phyloP scores from a whole-genome alignment of 345 rosid genomes.

The Eutrema yunnanense region DNA sequence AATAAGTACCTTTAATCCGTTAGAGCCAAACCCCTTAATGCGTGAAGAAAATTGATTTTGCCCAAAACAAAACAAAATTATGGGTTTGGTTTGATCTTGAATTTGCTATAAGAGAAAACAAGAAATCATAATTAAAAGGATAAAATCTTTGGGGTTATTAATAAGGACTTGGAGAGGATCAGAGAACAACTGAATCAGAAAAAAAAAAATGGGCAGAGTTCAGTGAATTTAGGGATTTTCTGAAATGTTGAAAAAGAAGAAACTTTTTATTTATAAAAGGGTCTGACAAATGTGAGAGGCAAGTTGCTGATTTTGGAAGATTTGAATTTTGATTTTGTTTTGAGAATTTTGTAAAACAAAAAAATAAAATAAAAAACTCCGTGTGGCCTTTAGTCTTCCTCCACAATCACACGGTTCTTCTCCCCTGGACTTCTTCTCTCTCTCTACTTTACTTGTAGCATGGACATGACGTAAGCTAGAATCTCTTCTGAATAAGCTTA shows the following conservation, averaged over 20 bases:
- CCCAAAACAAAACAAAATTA: neutral
- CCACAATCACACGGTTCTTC: constrained; percentile 31
- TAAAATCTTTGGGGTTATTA: constrained; percentile 2
- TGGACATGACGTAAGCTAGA: constrained; percentile 19
- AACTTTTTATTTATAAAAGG: neutral
- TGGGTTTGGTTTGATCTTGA: neutral
- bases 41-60: neutral
- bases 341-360: neutral
- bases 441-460: neutral
- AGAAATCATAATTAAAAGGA: neutral
- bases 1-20: neutral
- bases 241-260: neutral
- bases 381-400: constrained; percentile 22
- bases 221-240: constrained; percentile 33
- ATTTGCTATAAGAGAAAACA: neutral
- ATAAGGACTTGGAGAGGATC: constrained; percentile 9
- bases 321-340: constrained; percentile 8
- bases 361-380: neutral
- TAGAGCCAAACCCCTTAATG: neutral
- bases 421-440: constrained; percentile 23
- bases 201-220: constrained; percentile 17
- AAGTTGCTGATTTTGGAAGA: constrained; percentile 32
- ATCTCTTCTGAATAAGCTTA: neutral
- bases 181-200: neutral
- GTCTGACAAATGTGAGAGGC: constrained; percentile 19